phyloP scores from a whole-genome alignment of 768 basidiomycete species.

The Lactarius psammicola region DNA sequence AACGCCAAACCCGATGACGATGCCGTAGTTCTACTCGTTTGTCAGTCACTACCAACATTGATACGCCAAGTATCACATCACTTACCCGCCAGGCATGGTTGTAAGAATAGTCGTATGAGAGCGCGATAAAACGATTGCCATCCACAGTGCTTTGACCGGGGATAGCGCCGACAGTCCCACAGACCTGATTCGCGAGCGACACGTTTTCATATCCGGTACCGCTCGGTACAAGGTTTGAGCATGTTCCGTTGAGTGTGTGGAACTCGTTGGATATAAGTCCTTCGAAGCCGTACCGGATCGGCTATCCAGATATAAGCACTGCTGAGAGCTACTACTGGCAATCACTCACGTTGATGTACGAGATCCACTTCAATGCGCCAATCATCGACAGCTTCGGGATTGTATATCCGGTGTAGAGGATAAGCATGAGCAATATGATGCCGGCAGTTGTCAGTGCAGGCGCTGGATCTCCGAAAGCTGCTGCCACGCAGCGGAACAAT shows the following conservation, averaged over 20 bases:
- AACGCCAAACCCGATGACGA: slow-evolving; percentile 61
- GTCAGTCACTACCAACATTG: not conserved
- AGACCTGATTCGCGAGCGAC: slow-evolving; percentile 66
- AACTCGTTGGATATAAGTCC: slow-evolving; percentile 80
- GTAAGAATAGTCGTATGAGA: slow-evolving; percentile 45
- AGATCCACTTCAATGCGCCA: slow-evolving; percentile 66
- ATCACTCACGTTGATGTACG: slow-evolving; percentile 55
- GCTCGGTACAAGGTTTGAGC: slow-evolving; percentile 57
- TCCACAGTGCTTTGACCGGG: slow-evolving; percentile 59
- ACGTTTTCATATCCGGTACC: slow-evolving; percentile 62
- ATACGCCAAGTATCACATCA: not conserved
- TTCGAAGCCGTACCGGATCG: slow-evolving; percentile 73
- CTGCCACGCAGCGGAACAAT: slow-evolving; percentile 69
- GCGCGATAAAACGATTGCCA: slow-evolving; percentile 54
- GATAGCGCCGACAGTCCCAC: slow-evolving; percentile 64
- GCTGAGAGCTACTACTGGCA: slow-evolving; percentile 13
- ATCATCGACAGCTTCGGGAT: slow-evolving; percentile 65
- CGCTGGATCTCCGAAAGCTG: slow-evolving; percentile 56
- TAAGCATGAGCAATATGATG: slow-evolving; percentile 49
- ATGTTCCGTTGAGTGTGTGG: slow-evolving; percentile 59
- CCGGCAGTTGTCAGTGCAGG: slow-evolving; percentile 62
- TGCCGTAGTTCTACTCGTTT: slow-evolving; percentile 60
- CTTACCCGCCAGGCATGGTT: slow-evolving; percentile 51
- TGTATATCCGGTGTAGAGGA: slow-evolving; percentile 58
- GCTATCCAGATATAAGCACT: slow-evolving; percentile 40